phyloP scores from a whole-genome alignment of 352 stramenopile genomes.

The Phytophthora constricta region DNA sequence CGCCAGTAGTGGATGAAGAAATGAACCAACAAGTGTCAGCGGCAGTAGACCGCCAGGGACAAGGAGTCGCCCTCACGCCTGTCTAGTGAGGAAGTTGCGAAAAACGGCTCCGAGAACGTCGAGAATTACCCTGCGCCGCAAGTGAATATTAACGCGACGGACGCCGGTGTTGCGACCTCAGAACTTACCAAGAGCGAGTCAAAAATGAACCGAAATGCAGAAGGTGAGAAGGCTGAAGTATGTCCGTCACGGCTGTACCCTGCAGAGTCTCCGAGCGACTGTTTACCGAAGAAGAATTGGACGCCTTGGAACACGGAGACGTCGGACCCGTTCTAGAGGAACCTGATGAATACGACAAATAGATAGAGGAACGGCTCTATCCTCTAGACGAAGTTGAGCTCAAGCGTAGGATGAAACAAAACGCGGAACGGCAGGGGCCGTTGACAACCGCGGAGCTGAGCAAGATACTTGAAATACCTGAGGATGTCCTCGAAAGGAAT shows the following conservation, averaged over 20 bases:
- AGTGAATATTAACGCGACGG: too few species aligned
- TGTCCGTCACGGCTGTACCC: background rate
- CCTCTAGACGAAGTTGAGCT: constrained; percentile 10
- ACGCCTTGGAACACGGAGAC: background rate
- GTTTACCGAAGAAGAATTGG: background rate
- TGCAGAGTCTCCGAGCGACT: background rate
- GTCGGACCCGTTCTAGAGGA: background rate
- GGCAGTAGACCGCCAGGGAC: too few species aligned
- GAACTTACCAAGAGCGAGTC: too few species aligned
- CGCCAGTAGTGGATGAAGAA: too few species aligned
- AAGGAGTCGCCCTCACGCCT: too few species aligned
- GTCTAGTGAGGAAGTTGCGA: too few species aligned
- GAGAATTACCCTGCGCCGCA: too few species aligned
- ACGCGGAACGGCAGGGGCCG: background rate
- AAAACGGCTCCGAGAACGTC: too few species aligned
- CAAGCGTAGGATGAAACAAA: background rate
- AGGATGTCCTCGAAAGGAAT: background rate
- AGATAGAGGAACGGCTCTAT: constrained; percentile 4
- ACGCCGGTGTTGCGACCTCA: too few species aligned
- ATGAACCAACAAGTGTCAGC: too few species aligned
- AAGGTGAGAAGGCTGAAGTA: background rate
- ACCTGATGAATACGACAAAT: constrained; percentile 1
- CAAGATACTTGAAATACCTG: background rate
- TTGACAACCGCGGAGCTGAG: background rate
- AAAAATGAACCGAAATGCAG: background rate